These are phyloP conservation scores for Soucietia sequanensis DNA, from an alignment of 805 yeast genomes.

Conservation along the genomic window DNA sequence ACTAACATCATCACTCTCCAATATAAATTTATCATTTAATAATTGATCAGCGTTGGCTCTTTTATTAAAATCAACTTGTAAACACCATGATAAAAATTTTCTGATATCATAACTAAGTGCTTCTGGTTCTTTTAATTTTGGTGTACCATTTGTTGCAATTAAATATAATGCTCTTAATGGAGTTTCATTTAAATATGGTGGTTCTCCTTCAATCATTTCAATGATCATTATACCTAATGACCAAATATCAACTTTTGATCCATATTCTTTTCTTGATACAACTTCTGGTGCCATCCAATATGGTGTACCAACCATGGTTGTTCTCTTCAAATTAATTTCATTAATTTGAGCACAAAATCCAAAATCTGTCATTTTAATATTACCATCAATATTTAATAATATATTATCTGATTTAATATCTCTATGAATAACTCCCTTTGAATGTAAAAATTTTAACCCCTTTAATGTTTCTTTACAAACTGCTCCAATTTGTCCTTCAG, in stretches of 20 bases:
- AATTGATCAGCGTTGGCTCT: slow-evolving; percentile 78
- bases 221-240: slow-evolving; percentile 96
- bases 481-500: slow-evolving; percentile 93
- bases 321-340: slow-evolving; percentile 68
- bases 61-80: slow-evolving; percentile 79
- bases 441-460: slow-evolving; percentile 85
- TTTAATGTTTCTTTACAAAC: slow-evolving; percentile 87
- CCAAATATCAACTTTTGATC: slow-evolving; percentile 97
- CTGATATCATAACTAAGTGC: slow-evolving; percentile 64
- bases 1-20: slow-evolving; percentile 57
- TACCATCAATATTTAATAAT: slow-evolving; percentile 76
- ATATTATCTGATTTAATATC: slow-evolving; percentile 96
- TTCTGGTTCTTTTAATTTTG: slow-evolving; percentile 86
- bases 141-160: slow-evolving; percentile 97
- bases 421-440: slow-evolving; percentile 90
- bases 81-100: slow-evolving; percentile 70
- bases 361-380: slow-evolving; percentile 91
- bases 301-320: slow-evolving; percentile 99
- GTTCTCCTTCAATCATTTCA: slow-evolving; percentile 99
- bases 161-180: slow-evolving; percentile 91
- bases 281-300: slow-evolving; percentile 99
- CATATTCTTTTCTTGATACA: slow-evolving; percentile 90
- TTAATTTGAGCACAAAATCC: slow-evolving; percentile 90
- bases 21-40: slow-evolving; percentile 62
- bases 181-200: slow-evolving; percentile 94